phyloP scores from a whole-genome alignment of 495 filamentous ascomycete species.

The Aspergillus olivimuriae region DNA sequence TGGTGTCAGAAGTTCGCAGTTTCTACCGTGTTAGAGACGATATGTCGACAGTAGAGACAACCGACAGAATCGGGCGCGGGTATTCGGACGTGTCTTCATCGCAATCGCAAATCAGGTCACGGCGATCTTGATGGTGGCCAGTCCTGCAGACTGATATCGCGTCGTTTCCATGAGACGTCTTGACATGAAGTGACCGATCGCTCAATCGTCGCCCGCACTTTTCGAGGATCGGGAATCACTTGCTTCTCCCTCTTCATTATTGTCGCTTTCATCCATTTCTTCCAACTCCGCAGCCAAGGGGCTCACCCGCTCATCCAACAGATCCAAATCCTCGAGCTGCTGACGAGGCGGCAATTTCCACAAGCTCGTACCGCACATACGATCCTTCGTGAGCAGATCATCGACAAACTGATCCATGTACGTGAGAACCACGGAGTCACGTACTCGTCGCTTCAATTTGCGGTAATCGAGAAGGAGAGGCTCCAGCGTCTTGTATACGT shows the following conservation, averaged over 20 bases:
- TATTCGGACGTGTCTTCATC: too few species aligned
- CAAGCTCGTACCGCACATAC: conserved; percentile 84
- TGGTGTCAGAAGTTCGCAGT: too few species aligned
- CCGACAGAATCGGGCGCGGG: too few species aligned
- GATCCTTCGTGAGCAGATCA: conserved; percentile 80
- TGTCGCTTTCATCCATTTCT: conserved; percentile 62
- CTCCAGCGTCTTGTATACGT: conserved; percentile 76
- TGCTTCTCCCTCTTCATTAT: conserved; percentile 18
- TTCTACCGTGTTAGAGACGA: too few species aligned
- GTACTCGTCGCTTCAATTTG: conserved; percentile 70
- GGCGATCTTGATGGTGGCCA: too few species aligned
- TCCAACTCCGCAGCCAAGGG: conserved; percentile 77
- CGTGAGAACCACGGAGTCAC: conserved; percentile 64
- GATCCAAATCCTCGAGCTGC: conserved; percentile 81
- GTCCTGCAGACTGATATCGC: too few species aligned
- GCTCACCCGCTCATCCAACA: conserved; percentile 81
- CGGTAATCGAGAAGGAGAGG: conserved; percentile 75
- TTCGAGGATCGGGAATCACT: conserved; percentile 13
- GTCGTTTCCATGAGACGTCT: too few species aligned
- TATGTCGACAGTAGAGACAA: too few species aligned
- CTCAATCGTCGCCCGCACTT: conserved; percentile 25
- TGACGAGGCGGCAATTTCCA: conserved; percentile 84
- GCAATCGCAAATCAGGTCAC: too few species aligned
- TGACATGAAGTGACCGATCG: neutral
- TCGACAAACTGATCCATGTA: conserved; percentile 93